Evolutionary conservation across 2,329 filamentous ascomycete species (phyloP), one percentile per base, ranked within the genome.

Genomic region (Talaromyces piceae): DNA sequence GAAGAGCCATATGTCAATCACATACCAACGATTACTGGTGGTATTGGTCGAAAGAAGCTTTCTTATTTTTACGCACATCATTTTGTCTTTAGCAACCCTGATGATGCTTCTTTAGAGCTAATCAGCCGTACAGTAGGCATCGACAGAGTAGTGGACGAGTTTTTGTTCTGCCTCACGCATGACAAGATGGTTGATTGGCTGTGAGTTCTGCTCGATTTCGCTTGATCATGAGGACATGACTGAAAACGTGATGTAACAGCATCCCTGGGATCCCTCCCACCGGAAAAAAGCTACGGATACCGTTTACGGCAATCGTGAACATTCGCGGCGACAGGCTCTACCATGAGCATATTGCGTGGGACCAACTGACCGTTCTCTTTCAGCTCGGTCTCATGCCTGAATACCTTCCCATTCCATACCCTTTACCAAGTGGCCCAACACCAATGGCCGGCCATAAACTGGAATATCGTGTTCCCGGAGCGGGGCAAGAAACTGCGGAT

Each of bases 1-100:
- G 75, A 83, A 45, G 81, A 88, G 63, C 87, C 86, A 1, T 89
- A 90, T 60, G 86, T 91, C 1, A 90, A 90, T 61, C 84, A 90
- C 61, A 74, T 89, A 2, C 83, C 86, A 0, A 88, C 85, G 0
- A 75, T 82, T 55, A 84, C 82, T 0, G 87, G 87, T 2, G 87
- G 87, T 1, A 77, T 89, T 28, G 87, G 87, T 0, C 77, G 86
- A 16, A 69, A 72, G 2, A 69, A 70, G 1, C 70, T 91, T 7
- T 81, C 83, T 1, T 68, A 73, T 4, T 91, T 91, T 60, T 91
- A 91, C 66, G 75, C 76, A 0, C 63, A 88, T 55, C 80, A 89
- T 60, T 91, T 91, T 68, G 83, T 91, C 59, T 87, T 84, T 62
- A 81, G 75, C 52, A 91, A 91, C 56, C 80, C 87, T 0, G 73